Evolutionary conservation across 2,329 filamentous ascomycete genomes (phyloP).

Genomic region (Diplocarpon mali): DNA sequence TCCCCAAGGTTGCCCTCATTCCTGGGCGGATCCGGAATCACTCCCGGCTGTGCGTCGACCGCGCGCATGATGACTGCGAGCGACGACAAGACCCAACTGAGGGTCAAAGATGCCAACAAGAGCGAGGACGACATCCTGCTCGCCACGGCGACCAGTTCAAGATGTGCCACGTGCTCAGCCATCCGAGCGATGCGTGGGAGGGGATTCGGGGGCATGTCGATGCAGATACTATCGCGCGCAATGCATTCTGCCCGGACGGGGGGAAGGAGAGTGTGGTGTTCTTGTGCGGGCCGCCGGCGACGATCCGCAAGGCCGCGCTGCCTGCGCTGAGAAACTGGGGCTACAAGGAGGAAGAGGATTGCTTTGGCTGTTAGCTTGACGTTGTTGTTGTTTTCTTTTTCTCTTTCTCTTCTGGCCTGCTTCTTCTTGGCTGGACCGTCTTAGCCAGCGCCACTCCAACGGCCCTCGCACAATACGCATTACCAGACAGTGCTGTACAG

Average conservation of each 20-base stretch:
- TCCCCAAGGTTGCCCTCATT: slow-evolving; percentile 37
- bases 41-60: slow-evolving; percentile 40
- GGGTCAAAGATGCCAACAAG: slow-evolving; percentile 38
- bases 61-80: slow-evolving; percentile 30
- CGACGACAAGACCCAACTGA: slow-evolving; percentile 30
- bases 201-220: slow-evolving; percentile 35
- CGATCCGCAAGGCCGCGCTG: slow-evolving; percentile 41
- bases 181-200: slow-evolving; percentile 34
- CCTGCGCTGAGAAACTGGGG: slow-evolving; percentile 30
- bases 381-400: not conserved
- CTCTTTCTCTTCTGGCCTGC: too few species aligned
- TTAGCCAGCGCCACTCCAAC: too few species aligned
- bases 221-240: slow-evolving; percentile 31
- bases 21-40: slow-evolving; percentile 40
- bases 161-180: slow-evolving; percentile 37
- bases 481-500: too few species aligned
- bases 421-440: too few species aligned
- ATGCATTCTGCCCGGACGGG: slow-evolving; percentile 30
- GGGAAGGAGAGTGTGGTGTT: slow-evolving; percentile 31
- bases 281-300: slow-evolving; percentile 37
- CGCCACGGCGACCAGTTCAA: slow-evolving; percentile 31
- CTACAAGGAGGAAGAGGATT: slow-evolving; percentile 5
- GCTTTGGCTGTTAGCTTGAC: not conserved
- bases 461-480: too few species aligned
- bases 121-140: slow-evolving; percentile 37